Conservation (phyloP, 169 alveolate genomes). For the Eimeria praecox region DNA sequence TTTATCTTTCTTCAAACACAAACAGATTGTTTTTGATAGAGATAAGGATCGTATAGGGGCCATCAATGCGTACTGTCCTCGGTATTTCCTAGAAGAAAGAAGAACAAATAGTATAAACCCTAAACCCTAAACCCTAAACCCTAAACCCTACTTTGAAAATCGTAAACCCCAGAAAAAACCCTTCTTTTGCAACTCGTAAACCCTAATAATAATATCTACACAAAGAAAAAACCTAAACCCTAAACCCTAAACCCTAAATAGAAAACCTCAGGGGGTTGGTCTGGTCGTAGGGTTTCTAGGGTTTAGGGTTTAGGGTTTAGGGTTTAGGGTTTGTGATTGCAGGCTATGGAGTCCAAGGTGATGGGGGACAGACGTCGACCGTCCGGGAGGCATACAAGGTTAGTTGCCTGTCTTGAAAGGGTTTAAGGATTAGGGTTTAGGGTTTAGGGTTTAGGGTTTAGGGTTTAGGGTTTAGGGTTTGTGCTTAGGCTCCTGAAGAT, state of each 20-base stretch:
- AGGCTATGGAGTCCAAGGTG: neutral
- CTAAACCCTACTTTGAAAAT: neutral
- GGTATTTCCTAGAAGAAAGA: constrained; percentile 59
- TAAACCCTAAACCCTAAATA: neutral
- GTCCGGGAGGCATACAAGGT: too few species aligned
- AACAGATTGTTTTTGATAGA: constrained; percentile 87
- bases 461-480: constrained; percentile 47
- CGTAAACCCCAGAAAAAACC: too few species aligned
- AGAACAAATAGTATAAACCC: neutral
- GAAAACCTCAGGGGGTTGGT: neutral
- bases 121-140: constrained; percentile 39
- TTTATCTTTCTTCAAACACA: constrained; percentile 85
- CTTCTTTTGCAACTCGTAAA: too few species aligned
- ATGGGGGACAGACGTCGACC: too few species aligned
- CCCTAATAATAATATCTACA: too few species aligned
- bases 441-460: constrained; percentile 19
- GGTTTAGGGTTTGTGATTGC: too few species aligned
- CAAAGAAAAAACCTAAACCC: too few species aligned
- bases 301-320: neutral
- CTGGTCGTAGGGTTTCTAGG: neutral
- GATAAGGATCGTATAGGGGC: constrained; percentile 84
- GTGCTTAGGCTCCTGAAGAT: neutral
- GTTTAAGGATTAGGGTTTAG: neutral
- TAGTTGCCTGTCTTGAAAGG: too few species aligned
- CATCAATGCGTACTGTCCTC: constrained; percentile 45